A percentile compares a stretch with the other conserved stretches of the same genome.
Conservation (phyloP, 2,329 filamentous ascomycete genomes). For the Penicillium sumatraense region DNA sequence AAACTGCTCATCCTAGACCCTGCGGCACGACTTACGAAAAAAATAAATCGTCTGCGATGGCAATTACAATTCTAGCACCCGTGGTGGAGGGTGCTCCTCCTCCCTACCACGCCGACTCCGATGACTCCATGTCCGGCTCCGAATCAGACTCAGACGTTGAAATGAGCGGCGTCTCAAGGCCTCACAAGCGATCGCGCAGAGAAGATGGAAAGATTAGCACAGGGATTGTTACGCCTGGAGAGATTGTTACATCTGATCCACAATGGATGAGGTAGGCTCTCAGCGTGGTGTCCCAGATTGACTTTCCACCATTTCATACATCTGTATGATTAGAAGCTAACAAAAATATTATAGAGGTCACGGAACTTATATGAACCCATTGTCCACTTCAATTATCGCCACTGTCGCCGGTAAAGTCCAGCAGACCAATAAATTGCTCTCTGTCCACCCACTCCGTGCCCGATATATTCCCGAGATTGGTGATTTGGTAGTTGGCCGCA, state of each 20-base stretch:
- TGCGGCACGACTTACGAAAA: conserved; percentile 2
- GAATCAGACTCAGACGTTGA: conserved; percentile 51
- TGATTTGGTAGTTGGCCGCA: conserved; percentile 90
- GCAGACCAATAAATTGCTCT: conserved; percentile 96
- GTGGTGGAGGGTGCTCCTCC: conserved; percentile 39
- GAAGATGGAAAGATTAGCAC: conserved; percentile 33
- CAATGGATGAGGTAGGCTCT: conserved; percentile 80
- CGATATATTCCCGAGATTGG: conserved; percentile 96
- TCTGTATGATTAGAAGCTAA: conserved; percentile 14
- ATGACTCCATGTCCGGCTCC: conserved; percentile 56
- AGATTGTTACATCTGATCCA: conserved; percentile 84
- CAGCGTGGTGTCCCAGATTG: too few relatives aligned
- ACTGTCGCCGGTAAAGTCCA: conserved; percentile 89
- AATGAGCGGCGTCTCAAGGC: conserved; percentile 34
- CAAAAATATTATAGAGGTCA: conserved; percentile 68
- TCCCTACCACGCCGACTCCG: conserved; percentile 42
- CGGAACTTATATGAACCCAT: conserved; percentile 76
- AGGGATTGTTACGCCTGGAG: conserved; percentile 82
- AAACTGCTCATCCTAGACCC: not conserved
- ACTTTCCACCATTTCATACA: not conserved
- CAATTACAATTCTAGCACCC: conserved; percentile 64
- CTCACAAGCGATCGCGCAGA: conserved; percentile 44
- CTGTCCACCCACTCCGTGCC: conserved; percentile 84
- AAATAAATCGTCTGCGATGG: conserved; percentile 48
- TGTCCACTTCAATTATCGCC: conserved; percentile 72